Conservation (phyloP, 768 basidiomycete species). For the Lactarius sp. region DNA sequence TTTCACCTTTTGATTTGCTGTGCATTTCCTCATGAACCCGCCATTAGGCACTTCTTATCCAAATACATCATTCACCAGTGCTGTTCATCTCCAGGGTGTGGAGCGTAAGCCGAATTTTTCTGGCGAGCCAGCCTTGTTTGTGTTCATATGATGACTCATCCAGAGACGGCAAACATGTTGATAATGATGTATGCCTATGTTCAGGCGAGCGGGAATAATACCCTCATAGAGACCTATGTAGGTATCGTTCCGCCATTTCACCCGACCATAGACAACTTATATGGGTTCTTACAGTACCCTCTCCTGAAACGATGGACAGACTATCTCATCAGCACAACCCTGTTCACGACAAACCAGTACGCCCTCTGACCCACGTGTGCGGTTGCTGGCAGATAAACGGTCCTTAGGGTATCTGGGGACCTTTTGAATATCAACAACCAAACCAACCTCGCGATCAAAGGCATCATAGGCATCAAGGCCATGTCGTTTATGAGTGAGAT, state of each 20-base stretch:
- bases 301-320: constrained; percentile 18
- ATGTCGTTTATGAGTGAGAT: constrained; percentile 16
- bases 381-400: neutral
- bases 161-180: constrained; percentile 24
- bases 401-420: constrained; percentile 7
- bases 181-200: constrained; percentile 22
- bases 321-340: constrained; percentile 1
- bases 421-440: constrained; percentile 5
- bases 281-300: neutral
- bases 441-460: constrained; percentile 23
- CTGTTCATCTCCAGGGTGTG: constrained; percentile 14
- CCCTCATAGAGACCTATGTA: constrained; percentile 7
- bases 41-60: constrained; percentile 12
- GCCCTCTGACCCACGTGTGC: neutral
- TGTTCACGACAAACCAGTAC: constrained; percentile 16
- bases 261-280: neutral
- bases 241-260: neutral
- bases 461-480: constrained; percentile 23
- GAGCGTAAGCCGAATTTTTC: constrained; percentile 10
- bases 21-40: neutral
- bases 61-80: neutral
- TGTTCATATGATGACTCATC: neutral
- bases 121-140: neutral
- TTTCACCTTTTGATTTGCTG: too few relatives aligned
- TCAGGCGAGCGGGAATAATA: constrained; percentile 1